Base-by-base conservation (phyloP, 495 filamentous ascomycete species). In the Penicillium steckii region DNA sequence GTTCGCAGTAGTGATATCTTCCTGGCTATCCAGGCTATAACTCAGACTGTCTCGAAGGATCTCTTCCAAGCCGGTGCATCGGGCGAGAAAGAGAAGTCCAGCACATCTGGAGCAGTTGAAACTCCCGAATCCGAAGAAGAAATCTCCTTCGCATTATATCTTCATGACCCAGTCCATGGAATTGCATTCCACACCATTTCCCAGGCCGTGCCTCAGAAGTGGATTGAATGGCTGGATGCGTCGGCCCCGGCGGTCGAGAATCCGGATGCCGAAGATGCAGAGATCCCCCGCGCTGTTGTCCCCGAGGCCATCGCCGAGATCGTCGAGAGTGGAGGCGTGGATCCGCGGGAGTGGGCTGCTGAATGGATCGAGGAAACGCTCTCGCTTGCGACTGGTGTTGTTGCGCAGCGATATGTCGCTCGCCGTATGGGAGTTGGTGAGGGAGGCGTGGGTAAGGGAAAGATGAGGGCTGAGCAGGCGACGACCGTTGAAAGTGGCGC, bases 361-460 rank as follows among this genome's bases (percentile, higher is more conserved):
- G 95, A 97, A 67, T 98, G 94, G 94, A 80, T 98, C 5, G 91
- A 97, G 72, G 95, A 97, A 68, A 73, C 85, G 0, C 78, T 98
- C n/a, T 82, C 77, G 33, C 69, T 97, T 46, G 82, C 84, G 4
- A 80, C 91, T 1, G 95, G 94, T 5, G 70, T 95, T 17, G 84
- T 97, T 9, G 94, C 94, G n/a, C 94, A 98, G 78, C 77, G 90
- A 55, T 98, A 98, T 68, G 95, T 98, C 4, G 94, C 94, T 5
- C 80, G 89, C 46, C 74, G 94, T 43, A 98, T 98, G 94, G 90
- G 94, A 15, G 91, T 98, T 4, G 94, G 94, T 41, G 89, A 95
- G 69, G 82, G 86, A 6, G 85, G 85, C 35, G 57, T 73, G 44
- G 71, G 63, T 6, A 82, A 93, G 49, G 89, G 88, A 15, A 85